These are phyloP conservation scores for Zasmidium cellare DNA, from an alignment of 2,329 filamentous ascomycete species.

Conservation along the genomic window DNA sequence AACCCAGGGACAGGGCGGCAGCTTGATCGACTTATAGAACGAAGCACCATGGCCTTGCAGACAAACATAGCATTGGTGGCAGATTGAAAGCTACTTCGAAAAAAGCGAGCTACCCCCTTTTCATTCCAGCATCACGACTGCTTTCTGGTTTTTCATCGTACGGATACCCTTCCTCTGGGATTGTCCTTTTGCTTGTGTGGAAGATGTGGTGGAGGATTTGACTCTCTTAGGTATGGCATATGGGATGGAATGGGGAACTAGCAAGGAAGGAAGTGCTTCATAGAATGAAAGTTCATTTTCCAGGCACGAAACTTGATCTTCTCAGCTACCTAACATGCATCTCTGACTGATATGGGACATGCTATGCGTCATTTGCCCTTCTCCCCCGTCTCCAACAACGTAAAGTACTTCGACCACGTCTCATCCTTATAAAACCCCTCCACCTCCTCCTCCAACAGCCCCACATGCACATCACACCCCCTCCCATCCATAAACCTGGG, in stretches of 20 bases:
- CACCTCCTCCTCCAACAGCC: constrained; percentile 15
- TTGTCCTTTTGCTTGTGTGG: neutral
- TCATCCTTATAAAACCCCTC: constrained; percentile 14
- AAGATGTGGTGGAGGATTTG: neutral
- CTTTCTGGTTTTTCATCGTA: neutral
- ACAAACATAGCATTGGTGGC: neutral
- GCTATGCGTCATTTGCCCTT: neutral
- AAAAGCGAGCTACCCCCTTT: neutral
- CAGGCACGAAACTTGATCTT: too few species aligned
- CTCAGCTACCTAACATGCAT: too few species aligned
- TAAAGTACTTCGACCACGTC: constrained; percentile 17
- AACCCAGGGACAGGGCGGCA: constrained; percentile 47
- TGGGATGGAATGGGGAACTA: neutral
- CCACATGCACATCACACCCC: constrained; percentile 22
- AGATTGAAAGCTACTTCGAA: neutral
- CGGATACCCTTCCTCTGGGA: neutral
- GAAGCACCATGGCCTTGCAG: too few species aligned
- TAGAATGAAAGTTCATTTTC: neutral
- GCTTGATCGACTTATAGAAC: constrained; percentile 59
- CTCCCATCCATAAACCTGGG: constrained; percentile 16
- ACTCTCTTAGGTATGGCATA: neutral
- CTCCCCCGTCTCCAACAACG: constrained; percentile 11
- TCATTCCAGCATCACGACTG: neutral
- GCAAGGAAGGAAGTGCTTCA: neutral
- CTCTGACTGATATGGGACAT: too few species aligned